Conservation (phyloP, 352 stramenopile genomes). For the Globisporangium cylindrosporum region DNA sequence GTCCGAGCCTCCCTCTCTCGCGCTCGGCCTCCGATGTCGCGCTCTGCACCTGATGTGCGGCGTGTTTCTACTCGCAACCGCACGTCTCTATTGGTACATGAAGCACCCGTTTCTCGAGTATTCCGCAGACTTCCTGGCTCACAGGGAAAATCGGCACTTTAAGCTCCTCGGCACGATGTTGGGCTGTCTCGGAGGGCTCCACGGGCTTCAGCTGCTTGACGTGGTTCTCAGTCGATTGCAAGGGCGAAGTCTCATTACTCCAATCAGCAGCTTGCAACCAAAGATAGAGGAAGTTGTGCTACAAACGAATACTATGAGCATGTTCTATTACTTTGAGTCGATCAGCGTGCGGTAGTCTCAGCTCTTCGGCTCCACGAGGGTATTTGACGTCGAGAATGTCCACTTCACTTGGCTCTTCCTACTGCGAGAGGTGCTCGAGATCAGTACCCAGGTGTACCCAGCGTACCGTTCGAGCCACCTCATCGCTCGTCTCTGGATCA, state of each 20-base stretch:
- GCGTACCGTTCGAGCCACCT: constrained; percentile 14
- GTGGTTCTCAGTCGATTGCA: background rate
- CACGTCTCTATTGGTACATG: constrained; percentile 25
- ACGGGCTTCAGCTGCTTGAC: background rate
- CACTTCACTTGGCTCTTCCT: background rate
- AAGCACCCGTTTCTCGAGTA: constrained; percentile 22
- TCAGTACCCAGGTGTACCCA: constrained; percentile 12
- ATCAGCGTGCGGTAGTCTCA: background rate
- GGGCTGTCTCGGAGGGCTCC: constrained; percentile 9
- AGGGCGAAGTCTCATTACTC: too few relatives aligned
- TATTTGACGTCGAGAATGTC: background rate
- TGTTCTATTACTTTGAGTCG: too few relatives aligned
- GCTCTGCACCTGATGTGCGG: constrained; percentile 12
- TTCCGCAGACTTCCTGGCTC: constrained; percentile 24
- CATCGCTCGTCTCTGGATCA: constrained; percentile 19
- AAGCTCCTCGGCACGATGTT: constrained; percentile 15
- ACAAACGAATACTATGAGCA: too few relatives aligned
- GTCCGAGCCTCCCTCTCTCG: too few relatives aligned
- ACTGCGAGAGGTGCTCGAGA: constrained; percentile 10
- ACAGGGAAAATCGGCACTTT: constrained; percentile 18
- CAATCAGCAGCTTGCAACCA: too few relatives aligned
- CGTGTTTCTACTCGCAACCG: constrained; percentile 12
- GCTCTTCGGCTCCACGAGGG: background rate
- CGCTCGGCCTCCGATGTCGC: too few relatives aligned
- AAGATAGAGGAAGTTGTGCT: too few relatives aligned